Evolutionary conservation across 768 basidiomycete species (phyloP).

Genomic region (Suillus plorans): DNA sequence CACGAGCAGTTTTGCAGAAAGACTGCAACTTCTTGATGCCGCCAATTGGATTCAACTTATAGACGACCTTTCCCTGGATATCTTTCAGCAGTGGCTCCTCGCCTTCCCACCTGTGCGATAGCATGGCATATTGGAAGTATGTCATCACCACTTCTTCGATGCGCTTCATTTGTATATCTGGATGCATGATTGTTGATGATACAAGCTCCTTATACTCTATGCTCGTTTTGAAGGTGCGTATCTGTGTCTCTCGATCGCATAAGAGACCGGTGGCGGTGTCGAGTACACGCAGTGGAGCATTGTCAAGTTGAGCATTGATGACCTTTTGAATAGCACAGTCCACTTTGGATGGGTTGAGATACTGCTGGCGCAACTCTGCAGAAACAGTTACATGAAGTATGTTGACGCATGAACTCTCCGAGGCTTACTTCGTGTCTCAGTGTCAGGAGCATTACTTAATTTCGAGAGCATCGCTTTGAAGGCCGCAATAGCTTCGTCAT

Average conservation of each 20-base stretch:
- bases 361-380: not conserved
- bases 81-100: not conserved
- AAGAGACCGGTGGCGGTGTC: not conserved
- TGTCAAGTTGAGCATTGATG: not conserved
- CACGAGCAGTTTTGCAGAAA: not conserved
- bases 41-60: not conserved
- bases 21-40: not conserved
- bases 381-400: not conserved
- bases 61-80: not conserved
- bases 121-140: not conserved
- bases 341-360: not conserved
- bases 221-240: not conserved
- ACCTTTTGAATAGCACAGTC: not conserved
- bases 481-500: not conserved
- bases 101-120: not conserved
- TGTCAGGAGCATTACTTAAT: not conserved
- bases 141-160: not conserved
- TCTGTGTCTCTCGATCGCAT: not conserved
- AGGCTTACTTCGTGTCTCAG: not conserved
- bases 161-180: not conserved
- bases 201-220: not conserved
- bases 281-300: not conserved
- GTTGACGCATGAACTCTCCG: not conserved
- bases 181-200: not conserved
- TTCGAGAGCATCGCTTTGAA: not conserved